These are phyloP conservation scores for Stentor coeruleus DNA, from an alignment of 73 alveolate species.

Conservation along the genomic window DNA sequence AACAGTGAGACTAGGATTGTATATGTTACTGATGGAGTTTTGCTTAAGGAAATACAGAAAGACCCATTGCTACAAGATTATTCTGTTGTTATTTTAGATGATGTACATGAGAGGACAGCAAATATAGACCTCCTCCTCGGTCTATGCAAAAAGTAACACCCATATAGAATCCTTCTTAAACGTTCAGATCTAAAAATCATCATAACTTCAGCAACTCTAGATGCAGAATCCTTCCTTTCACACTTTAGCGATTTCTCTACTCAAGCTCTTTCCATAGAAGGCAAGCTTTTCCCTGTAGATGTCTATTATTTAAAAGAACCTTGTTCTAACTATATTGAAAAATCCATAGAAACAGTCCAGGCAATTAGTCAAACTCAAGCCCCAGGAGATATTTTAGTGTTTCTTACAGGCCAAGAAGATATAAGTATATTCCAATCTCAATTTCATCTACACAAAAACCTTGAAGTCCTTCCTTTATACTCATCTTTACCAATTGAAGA, in stretches of 20 bases:
- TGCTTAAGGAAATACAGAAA: conserved; percentile 90
- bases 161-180: conserved; percentile 56
- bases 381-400: conserved; percentile 94
- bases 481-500: neutral
- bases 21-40: conserved; percentile 93
- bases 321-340: conserved; percentile 59
- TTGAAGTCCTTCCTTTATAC: conserved; percentile 21
- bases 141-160: conserved; percentile 65
- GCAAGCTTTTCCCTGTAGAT: conserved; percentile 69
- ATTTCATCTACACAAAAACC: neutral
- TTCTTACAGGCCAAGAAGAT: conserved; percentile 97
- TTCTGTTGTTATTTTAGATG: conserved; percentile 87
- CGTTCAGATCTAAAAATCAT: conserved; percentile 75
- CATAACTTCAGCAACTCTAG: conserved; percentile 60
- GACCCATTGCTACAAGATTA: conserved; percentile 81
- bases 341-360: conserved; percentile 27
- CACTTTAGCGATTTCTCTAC: conserved; percentile 31
- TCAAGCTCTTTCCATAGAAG: conserved; percentile 51
- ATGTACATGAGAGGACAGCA: conserved; percentile 95
- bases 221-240: conserved; percentile 34
- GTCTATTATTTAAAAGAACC: conserved; percentile 60
- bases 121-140: conserved; percentile 94
- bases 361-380: conserved; percentile 19
- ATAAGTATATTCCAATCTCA: neutral
- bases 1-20: conserved; percentile 71